Base-by-base conservation (phyloP, 768 basidiomycete species). In the Tylopilus sp. region DNA sequence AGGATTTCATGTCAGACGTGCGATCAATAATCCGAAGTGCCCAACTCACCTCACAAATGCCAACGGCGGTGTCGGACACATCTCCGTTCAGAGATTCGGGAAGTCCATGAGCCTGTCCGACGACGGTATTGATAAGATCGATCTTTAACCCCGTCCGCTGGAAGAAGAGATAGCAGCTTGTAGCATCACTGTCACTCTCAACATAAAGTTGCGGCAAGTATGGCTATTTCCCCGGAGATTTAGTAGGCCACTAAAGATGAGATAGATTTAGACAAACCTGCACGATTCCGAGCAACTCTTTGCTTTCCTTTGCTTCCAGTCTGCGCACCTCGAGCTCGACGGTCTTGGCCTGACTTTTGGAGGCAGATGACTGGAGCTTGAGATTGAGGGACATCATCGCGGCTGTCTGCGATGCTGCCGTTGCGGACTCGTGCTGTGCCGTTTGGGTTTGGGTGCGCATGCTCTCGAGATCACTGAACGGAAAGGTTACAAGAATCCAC, bases 371-470 rank as follows among this genome's bases (percentile, higher is more conserved):
- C 67, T 98, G 95, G 6, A 99, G 78, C 67, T 91, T 97, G 68
- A 97, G 79, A 68, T 98, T 98, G 47, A 97, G 75, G 41, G 93
- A 92, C 79, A 98, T 85, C 76, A 98, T 86, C 3, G 90, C 88
- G 3, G 95, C 95, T 0, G 91, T 88, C 62, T 98, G 94, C 1
- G 86, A 89, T 13, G 82, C 86, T 15, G 91, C 88, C 0, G 83
- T 82, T 1, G 88, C 86, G 3, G 89, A 89, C 65, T 94, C 90
- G 23, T 79, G 78, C 59, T 91, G 88, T 1, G 88, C 90, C 0
- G 84, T 86, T 62, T 91, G 88, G 4, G 92, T 92, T 64, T 94
- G 86, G 13, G 85, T 74, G 28, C 93, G 88, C 5, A 98, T 78
- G 17, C 71, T 70, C 44, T 95, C 91, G 45, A 98, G 82, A 58